phyloP scores from a whole-genome alignment of 306 rosid species.

The Senna tora region DNA sequence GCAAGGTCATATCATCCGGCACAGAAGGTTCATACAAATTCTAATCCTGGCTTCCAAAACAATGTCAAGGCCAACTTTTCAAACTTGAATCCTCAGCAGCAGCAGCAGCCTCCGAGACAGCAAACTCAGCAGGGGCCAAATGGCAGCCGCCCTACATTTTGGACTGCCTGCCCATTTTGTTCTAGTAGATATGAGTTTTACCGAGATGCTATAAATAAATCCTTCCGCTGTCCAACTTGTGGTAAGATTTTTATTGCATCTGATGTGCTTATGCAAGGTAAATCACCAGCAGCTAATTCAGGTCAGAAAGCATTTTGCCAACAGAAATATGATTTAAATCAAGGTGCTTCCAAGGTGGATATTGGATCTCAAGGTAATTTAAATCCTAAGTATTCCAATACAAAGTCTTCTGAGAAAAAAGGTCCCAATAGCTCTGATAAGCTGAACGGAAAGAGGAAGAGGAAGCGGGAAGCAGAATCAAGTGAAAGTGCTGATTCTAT shows the following conservation, averaged over 20 bases:
- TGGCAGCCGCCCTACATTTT: constrained; percentile 57
- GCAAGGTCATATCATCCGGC: constrained; percentile 48
- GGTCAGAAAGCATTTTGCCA: constrained; percentile 53
- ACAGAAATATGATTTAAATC: constrained; percentile 44
- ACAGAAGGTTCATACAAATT: constrained; percentile 44
- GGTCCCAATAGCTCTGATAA: constrained; percentile 42
- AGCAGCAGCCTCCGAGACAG: constrained; percentile 54
- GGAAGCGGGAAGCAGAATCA: constrained; percentile 51
- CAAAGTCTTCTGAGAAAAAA: constrained; percentile 38
- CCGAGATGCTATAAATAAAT: constrained; percentile 58
- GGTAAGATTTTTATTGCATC: constrained; percentile 62
- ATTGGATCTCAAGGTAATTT: constrained; percentile 47
- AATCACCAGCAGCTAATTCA: constrained; percentile 45
- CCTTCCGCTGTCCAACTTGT: constrained; percentile 74
- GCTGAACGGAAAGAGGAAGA: constrained; percentile 56
- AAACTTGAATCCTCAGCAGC: constrained; percentile 50
- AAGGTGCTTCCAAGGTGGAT: constrained; percentile 48
- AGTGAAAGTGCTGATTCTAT: constrained; percentile 64
- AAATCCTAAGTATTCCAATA: constrained; percentile 38
- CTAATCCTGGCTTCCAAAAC: constrained; percentile 51
- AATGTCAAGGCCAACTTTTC: constrained; percentile 47
- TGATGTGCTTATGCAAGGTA: constrained; percentile 50
- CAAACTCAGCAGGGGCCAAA: constrained; percentile 51
- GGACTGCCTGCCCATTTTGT: constrained; percentile 85
- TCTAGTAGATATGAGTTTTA: constrained; percentile 58